Percentiles rank a stretch among this genome's conserved stretches.
These are phyloP conservation scores for Backusella australiensis DNA, from an alignment of 192 early-diverging fungal species.

Conservation along the genomic window DNA sequence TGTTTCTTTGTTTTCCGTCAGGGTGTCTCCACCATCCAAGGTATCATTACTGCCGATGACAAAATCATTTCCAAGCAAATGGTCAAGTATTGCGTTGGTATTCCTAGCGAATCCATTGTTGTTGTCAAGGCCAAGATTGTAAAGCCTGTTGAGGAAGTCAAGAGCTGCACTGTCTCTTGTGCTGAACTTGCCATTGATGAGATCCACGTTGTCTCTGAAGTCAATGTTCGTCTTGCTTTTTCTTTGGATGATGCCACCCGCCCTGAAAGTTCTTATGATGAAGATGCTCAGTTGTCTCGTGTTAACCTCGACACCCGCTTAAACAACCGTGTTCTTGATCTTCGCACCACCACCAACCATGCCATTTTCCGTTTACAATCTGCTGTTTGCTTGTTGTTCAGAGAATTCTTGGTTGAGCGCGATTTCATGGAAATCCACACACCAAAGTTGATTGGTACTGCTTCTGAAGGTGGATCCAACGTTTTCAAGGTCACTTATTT, in stretches of 20 bases:
- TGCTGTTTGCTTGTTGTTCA: slow-evolving; percentile 91
- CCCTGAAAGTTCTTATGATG: slow-evolving; percentile 77
- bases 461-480: slow-evolving; percentile 96
- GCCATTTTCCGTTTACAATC: slow-evolving; percentile 98
- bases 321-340: slow-evolving; percentile 92
- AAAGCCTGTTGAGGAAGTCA: slow-evolving; percentile 78
- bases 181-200: slow-evolving; percentile 85
- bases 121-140: slow-evolving; percentile 79
- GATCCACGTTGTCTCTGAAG: slow-evolving; percentile 72
- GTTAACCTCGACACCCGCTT: slow-evolving; percentile 91
- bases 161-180: slow-evolving; percentile 90
- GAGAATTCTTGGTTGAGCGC: slow-evolving; percentile 83
- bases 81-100: slow-evolving; percentile 83
- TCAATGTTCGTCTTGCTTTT: slow-evolving; percentile 81
- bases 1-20: slow-evolving; percentile 93
- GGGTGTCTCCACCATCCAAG: slow-evolving; percentile 86
- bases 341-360: slow-evolving; percentile 94
- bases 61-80: slow-evolving; percentile 88
- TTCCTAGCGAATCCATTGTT: slow-evolving; percentile 88
- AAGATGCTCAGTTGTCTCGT: slow-evolving; percentile 63
- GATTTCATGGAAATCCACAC: slow-evolving; percentile 96
- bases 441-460: slow-evolving; percentile 93
- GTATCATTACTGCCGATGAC: slow-evolving; percentile 70
- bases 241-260: slow-evolving; percentile 88
- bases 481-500: slow-evolving; percentile 99